phyloP scores from a whole-genome alignment of 768 basidiomycete genomes.

The Tubosaeta sp. region DNA sequence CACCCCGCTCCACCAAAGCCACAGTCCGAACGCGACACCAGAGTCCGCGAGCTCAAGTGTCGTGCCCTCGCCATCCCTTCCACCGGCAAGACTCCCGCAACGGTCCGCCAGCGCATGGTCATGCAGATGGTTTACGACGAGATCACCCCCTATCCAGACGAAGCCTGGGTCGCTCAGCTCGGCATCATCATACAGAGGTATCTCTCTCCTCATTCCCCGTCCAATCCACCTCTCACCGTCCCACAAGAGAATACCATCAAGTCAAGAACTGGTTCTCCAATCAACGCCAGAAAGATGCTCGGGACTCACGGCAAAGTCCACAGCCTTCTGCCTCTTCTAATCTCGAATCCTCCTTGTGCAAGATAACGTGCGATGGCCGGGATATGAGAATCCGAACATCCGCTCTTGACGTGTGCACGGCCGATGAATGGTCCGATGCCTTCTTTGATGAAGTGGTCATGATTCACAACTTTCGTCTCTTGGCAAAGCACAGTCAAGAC shows the following conservation, averaged over 20 bases:
- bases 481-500: conserved; percentile 36
- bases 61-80: conserved; percentile 32
- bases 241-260: conserved; percentile 50
- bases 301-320: conserved; percentile 33
- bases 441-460: conserved; percentile 61
- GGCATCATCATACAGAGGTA: conserved; percentile 56
- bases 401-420: conserved; percentile 40
- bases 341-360: conserved; percentile 33
- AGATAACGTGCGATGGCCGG: conserved; percentile 34
- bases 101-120: conserved; percentile 49
- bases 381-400: conserved; percentile 45
- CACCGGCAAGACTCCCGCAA: conserved; percentile 46
- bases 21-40: conserved; percentile 28
- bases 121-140: conserved; percentile 62
- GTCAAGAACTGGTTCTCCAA: conserved; percentile 70
- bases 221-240: conserved; percentile 1
- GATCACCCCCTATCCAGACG: conserved; percentile 61
- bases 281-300: conserved; percentile 48
- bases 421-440: conserved; percentile 54
- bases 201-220: conserved; percentile 6
- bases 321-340: conserved; percentile 30
- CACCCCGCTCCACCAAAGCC: conserved; percentile 19
- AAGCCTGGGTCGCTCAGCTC: conserved; percentile 57
- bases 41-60: conserved; percentile 28
- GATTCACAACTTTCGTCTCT: conserved; percentile 48